A percentile compares a stretch with the other conserved stretches of the same genome.
Evolutionary conservation across 768 basidiomycete species (phyloP).

Genomic region (Termitomyces sp.): DNA sequence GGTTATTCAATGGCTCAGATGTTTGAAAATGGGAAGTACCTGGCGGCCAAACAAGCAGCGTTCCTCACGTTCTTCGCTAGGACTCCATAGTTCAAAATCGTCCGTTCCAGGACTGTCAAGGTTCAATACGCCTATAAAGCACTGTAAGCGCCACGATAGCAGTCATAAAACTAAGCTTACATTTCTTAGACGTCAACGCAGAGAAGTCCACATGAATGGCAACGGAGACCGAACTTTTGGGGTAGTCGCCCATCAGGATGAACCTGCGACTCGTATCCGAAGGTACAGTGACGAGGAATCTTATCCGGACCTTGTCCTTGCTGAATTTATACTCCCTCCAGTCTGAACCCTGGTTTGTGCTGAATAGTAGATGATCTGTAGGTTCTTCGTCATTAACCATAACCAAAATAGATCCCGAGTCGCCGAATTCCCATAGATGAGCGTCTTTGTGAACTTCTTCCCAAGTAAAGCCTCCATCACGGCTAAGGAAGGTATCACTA

Average conservation of each 20-base stretch:
- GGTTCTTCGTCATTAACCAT: slow-evolving; percentile 95
- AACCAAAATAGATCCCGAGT: slow-evolving; percentile 90
- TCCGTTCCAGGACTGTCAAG: slow-evolving; percentile 72
- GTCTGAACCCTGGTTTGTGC: slow-evolving; percentile 79
- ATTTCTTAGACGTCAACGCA: slow-evolving; percentile 65
- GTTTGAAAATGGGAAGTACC: slow-evolving; percentile 32
- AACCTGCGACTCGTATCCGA: slow-evolving; percentile 89
- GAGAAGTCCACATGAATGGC: slow-evolving; percentile 90
- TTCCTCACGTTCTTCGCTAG: slow-evolving; percentile 84
- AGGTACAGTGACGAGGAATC: slow-evolving; percentile 80
- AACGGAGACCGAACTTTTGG: slow-evolving; percentile 45
- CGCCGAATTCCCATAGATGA: slow-evolving; percentile 96
- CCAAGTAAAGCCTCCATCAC: slow-evolving; percentile 97
- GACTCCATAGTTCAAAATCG: slow-evolving; percentile 98
- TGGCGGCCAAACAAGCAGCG: slow-evolving; percentile 89
- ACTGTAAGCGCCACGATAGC: slow-evolving; percentile 4
- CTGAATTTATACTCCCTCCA: slow-evolving; percentile 89
- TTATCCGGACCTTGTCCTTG: slow-evolving; percentile 67
- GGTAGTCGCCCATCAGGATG: slow-evolving; percentile 69
- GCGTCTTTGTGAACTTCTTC: slow-evolving; percentile 98
- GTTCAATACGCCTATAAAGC: slow-evolving; percentile 56
- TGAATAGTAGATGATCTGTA: slow-evolving; percentile 85
- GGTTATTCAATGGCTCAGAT: not conserved
- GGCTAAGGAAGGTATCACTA: slow-evolving; percentile 92
- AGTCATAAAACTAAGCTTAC: slow-evolving; percentile 38